Conservation (phyloP, 78 protist species). For the Speleostelium caveatum region DNA sequence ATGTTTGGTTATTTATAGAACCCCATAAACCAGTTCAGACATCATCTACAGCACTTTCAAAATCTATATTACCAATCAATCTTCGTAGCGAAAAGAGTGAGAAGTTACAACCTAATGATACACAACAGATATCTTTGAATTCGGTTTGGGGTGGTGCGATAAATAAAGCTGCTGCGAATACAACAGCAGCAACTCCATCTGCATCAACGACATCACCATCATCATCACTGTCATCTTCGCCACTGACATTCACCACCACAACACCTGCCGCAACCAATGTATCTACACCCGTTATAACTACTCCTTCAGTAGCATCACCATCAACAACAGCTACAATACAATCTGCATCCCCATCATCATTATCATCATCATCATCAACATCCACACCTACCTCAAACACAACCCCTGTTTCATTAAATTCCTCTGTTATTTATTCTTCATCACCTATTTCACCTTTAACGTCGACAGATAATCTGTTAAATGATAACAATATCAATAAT, state of each 20-base stretch:
- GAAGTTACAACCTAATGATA: not conserved
- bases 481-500: too few species aligned
- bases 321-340: not conserved
- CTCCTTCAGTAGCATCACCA: not conserved
- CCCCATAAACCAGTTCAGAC: slow-evolving; percentile 48
- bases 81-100: slow-evolving; percentile 60
- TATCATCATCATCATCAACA: slow-evolving; percentile 7
- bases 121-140: slow-evolving; percentile 1
- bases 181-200: not conserved
- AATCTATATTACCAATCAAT: slow-evolving; percentile 46
- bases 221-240: not conserved
- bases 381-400: not conserved
- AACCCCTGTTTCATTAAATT: too few species aligned
- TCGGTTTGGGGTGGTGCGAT: slow-evolving; percentile 74
- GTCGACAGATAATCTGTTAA: too few species aligned
- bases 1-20: not conserved
- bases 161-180: slow-evolving; percentile 7
- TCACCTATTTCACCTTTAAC: not conserved
- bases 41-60: slow-evolving; percentile 4
- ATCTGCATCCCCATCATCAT: not conserved
- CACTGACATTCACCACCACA: not conserved
- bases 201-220: not conserved
- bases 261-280: not conserved
- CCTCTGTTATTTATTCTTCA: too few species aligned
- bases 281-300: not conserved